These are phyloP conservation scores for Trichoderma citrinoviride DNA, from an alignment of 2,329 filamentous ascomycete species.

Conservation along the genomic window DNA sequence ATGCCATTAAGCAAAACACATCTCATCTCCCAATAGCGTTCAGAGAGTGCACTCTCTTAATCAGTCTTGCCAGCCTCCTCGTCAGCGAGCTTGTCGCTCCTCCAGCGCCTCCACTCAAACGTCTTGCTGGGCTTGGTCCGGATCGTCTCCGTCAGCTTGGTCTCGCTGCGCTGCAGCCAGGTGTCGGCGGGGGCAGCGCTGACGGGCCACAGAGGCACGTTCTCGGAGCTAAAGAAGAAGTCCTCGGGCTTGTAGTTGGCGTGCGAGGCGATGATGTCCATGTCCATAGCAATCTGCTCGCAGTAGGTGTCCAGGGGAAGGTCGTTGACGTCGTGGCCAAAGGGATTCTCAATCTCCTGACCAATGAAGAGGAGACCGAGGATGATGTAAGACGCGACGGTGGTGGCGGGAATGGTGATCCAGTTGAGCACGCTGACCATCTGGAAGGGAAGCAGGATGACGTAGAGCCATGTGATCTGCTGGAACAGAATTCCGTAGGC, in stretches of 20 bases:
- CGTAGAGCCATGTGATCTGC: conserved; percentile 84
- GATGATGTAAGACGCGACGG: conserved; percentile 76
- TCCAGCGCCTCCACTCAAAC: conserved; percentile 34
- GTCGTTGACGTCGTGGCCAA: conserved; percentile 81
- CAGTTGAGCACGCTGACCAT: conserved; percentile 62
- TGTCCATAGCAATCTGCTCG: conserved; percentile 67
- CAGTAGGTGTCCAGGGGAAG: conserved; percentile 74
- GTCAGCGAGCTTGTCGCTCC: conserved; percentile 1
- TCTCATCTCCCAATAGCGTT: neutral
- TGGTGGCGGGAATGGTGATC: conserved; percentile 74
- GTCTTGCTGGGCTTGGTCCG: conserved; percentile 40
- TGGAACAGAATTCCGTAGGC: conserved; percentile 80
- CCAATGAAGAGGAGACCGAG: conserved; percentile 72
- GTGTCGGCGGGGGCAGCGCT: conserved; percentile 38
- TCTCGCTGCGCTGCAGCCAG: conserved; percentile 44
- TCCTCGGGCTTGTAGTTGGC: conserved; percentile 35
- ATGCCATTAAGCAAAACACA: neutral
- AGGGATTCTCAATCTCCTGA: conserved; percentile 81
- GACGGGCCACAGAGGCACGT: conserved; percentile 58
- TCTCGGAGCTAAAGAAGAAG: conserved; percentile 38
- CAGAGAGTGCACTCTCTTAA: neutral
- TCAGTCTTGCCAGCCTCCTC: conserved; percentile 16
- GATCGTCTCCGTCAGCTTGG: conserved; percentile 40
- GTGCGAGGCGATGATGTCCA: conserved; percentile 67
- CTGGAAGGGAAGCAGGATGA: conserved; percentile 79